Evolutionary conservation across 176 grass and related monocot species (phyloP), one percentile per base, ranked within the genome.

Genomic region (Carex parvula): DNA sequence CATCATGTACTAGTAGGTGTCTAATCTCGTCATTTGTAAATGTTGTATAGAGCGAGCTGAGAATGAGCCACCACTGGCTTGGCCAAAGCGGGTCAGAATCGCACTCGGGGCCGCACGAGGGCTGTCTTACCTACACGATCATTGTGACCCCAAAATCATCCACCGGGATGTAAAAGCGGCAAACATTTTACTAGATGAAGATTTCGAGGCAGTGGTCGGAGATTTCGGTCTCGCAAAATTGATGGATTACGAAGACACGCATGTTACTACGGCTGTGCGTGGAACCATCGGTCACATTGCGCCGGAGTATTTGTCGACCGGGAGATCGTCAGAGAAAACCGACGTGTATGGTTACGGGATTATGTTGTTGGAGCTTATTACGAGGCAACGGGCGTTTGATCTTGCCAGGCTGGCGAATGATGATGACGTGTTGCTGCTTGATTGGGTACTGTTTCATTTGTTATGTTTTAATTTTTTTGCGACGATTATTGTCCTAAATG

Each of bases 311-410:
- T 26, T 26, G 26, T 26, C 26, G 0, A 26, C 26, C 26, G 26
- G 26, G 26, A 26, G 1, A 26, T 26, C 26, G 26, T 26, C 26
- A 26, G 26, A 26, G 26, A 26, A 26, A 26, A 26, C 26, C 26
- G 26, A 26, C 1, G 26, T 26, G 26, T 26, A 26, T 26, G 93
- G 90, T 16, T 95, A 95, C 7, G 93, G 93, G 21, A 95, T 92
- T 84, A 92, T 81, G 88, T 91, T 95, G 88, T 70, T 95, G 65
- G 93, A 95, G 69, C 87, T 95, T 58, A 95, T 95, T 74, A 95
- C 93, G 4, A 90, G 93, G 9, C 90, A 95, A 67, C 85, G 93
- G 80, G 93, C 93, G 3, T 91, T 95, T 10, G 94, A 93, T 64
- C 91, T 96, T 60, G 94, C 94, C 0, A 88, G 94, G 12, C 88